Evolutionary conservation across 495 filamentous ascomycete species (phyloP).

Genomic region (Bacidia gigantensis): DNA sequence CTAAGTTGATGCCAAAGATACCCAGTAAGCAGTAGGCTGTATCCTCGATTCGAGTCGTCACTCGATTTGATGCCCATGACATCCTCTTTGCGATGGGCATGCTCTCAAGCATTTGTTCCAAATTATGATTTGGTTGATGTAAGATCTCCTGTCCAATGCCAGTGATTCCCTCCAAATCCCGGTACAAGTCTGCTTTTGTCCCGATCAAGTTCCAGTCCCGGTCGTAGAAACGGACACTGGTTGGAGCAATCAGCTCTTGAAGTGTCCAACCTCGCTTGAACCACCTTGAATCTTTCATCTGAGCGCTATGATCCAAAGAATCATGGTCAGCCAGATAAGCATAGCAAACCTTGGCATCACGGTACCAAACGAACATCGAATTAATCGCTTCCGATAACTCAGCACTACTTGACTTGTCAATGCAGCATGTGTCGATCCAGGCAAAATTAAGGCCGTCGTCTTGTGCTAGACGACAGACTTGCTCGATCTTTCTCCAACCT

Average conservation of each 20-base stretch:
- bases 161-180: slow-evolving; percentile 14
- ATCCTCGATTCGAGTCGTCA: slow-evolving; percentile 19
- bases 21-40: slow-evolving; percentile 21
- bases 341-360: slow-evolving; percentile 22
- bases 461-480: slow-evolving; percentile 13
- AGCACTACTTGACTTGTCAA: slow-evolving; percentile 29
- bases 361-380: slow-evolving; percentile 33
- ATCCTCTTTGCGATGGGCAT: slow-evolving; percentile 13
- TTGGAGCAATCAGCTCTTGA: slow-evolving; percentile 25
- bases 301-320: slow-evolving; percentile 14
- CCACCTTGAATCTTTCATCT: slow-evolving; percentile 20
- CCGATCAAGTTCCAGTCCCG: slow-evolving; percentile 16
- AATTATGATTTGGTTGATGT: neutral
- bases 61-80: slow-evolving; percentile 18
- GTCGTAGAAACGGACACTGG: slow-evolving; percentile 15
- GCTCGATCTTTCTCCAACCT: slow-evolving; percentile 19
- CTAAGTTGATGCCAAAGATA: slow-evolving; percentile 22
- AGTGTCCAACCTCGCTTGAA: slow-evolving; percentile 28
- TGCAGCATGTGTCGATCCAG: slow-evolving; percentile 26
- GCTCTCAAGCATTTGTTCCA: neutral
- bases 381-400: slow-evolving; percentile 32
- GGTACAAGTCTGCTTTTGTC: slow-evolving; percentile 11
- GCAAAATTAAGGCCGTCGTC: slow-evolving; percentile 8
- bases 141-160: slow-evolving; percentile 8
- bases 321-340: slow-evolving; percentile 22